Conservation (phyloP, 2,329 filamentous ascomycete species). For the Grosmannia serpens region DNA sequence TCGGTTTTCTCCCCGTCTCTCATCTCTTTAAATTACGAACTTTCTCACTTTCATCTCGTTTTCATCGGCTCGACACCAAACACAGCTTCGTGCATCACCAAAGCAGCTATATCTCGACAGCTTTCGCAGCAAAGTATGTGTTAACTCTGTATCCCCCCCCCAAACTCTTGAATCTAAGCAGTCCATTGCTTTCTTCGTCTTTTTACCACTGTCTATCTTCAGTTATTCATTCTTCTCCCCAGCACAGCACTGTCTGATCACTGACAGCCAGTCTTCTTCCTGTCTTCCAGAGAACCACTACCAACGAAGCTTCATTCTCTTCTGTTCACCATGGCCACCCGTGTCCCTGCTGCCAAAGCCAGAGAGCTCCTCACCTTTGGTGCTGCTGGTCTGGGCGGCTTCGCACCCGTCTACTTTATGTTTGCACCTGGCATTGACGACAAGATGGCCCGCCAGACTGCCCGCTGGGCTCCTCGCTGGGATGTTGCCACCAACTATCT, state of each 20-base stretch:
- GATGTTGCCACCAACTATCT: conserved; percentile 45
- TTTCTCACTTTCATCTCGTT: background rate
- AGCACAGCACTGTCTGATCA: background rate
- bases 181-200: background rate
- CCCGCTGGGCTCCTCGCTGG: conserved; percentile 48
- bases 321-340: conserved; percentile 33
- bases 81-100: background rate
- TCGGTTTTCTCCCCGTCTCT: background rate
- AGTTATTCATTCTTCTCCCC: background rate
- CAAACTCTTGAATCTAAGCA: background rate
- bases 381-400: conserved; percentile 38
- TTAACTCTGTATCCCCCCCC: background rate
- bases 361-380: conserved; percentile 42
- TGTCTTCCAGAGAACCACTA: background rate
- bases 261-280: background rate
- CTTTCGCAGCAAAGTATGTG: background rate
- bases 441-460: conserved; percentile 39
- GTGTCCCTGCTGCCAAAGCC: conserved; percentile 35
- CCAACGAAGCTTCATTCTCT: background rate
- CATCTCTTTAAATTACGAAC: background rate
- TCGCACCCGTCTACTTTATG: conserved; percentile 46
- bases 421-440: conserved; percentile 42
- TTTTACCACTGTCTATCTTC: background rate
- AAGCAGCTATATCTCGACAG: background rate
- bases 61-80: background rate